Evolutionary conservation across 2,329 filamentous ascomycete genomes (phyloP).

Genomic region (Sporothrix schenckii): DNA sequence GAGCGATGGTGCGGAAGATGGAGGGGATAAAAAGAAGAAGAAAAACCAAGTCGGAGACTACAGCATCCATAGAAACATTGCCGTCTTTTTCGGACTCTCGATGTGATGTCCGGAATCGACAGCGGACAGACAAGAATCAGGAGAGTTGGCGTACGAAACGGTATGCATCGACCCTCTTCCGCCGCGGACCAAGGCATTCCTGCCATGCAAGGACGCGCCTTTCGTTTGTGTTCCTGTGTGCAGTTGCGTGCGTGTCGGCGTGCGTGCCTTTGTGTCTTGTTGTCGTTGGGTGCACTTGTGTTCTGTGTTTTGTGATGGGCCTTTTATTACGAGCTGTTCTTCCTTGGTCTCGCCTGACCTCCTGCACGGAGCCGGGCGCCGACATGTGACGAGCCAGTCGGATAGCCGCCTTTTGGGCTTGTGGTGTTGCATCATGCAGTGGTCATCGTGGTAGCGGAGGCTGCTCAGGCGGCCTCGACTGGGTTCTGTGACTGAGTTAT

Average conservation of each 20-base stretch:
- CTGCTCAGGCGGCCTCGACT: neutral
- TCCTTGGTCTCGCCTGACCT: neutral
- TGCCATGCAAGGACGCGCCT: slow-evolving; percentile 23
- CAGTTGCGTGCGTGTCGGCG: neutral
- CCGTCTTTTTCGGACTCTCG: neutral
- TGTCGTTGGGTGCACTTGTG: neutral
- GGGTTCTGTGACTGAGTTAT: neutral
- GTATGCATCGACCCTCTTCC: neutral
- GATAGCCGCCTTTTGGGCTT: slow-evolving; percentile 18
- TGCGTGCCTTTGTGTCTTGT: neutral
- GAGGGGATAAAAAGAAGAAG: neutral
- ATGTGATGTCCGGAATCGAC: slow-evolving; percentile 1
- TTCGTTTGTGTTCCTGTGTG: slow-evolving; percentile 7
- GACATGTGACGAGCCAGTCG: slow-evolving; percentile 17
- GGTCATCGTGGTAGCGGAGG: neutral
- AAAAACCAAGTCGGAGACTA: neutral
- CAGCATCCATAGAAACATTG: neutral
- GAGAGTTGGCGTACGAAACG: neutral
- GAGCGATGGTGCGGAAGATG: neutral
- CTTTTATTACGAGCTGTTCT: neutral
- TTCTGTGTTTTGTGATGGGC: neutral
- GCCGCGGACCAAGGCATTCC: neutral
- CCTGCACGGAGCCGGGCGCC: slow-evolving; percentile 20
- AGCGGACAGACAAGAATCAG: neutral
- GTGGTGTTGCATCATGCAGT: slow-evolving; percentile 6